These are phyloP conservation scores for Raphanus raphanistrum DNA, from an alignment of 345 rosid species.

Conservation along the genomic window DNA sequence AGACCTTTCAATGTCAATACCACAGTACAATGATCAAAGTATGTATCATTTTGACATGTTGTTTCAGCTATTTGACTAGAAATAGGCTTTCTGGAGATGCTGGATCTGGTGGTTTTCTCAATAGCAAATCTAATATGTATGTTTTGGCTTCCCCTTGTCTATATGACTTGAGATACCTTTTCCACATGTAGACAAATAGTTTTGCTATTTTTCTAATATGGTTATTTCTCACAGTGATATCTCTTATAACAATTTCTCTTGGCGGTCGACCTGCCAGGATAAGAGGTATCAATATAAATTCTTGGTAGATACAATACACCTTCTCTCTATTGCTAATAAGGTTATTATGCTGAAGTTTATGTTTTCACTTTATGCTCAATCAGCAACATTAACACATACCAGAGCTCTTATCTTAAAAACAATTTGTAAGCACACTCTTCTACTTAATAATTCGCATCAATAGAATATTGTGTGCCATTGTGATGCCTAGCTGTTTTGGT, in stretches of 20 bases:
- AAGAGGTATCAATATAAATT: neutral
- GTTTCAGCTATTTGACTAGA: slow-evolving; percentile 30
- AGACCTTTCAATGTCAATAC: neutral
- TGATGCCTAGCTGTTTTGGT: too few species aligned
- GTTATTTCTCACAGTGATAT: neutral
- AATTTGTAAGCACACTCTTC: slow-evolving; percentile 16
- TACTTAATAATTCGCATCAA: neutral
- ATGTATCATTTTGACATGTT: neutral
- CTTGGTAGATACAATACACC: neutral
- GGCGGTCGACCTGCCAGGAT: neutral
- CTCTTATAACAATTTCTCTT: neutral
- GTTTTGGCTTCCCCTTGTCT: neutral
- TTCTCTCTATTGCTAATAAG: neutral
- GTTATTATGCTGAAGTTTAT: neutral
- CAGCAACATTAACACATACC: slow-evolving; percentile 27
- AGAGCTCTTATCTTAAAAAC: slow-evolving; percentile 18
- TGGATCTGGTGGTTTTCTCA: neutral
- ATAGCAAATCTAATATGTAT: neutral
- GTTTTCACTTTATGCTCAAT: neutral
- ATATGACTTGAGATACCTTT: neutral
- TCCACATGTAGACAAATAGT: neutral
- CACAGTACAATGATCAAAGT: neutral
- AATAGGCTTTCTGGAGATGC: slow-evolving; percentile 26
- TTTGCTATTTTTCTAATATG: neutral
- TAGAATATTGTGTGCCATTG: too few species aligned